These are phyloP conservation scores for Ambrosia hybrid DNA, from an alignment of 140 eudicot genomes.

Conservation along the genomic window DNA sequence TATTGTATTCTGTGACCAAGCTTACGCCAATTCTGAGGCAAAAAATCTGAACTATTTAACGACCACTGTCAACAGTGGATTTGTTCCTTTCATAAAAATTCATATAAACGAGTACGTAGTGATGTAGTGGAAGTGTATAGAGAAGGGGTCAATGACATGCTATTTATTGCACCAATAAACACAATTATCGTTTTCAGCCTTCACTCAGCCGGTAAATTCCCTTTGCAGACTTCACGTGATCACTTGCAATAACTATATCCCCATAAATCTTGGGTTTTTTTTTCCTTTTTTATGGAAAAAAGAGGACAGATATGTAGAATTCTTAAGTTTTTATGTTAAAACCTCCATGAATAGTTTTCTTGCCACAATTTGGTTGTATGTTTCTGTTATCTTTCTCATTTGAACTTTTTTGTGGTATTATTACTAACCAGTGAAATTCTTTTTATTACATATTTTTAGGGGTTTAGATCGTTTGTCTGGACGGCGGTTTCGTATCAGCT, in stretches of 20 bases:
- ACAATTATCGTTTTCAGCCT: not conserved
- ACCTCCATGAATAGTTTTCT: not conserved
- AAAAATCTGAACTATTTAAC: not conserved
- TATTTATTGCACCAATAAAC: constrained; percentile 4
- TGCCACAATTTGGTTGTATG: constrained; percentile 10
- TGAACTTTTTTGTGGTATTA: constrained; percentile 12
- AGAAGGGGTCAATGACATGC: constrained; percentile 3
- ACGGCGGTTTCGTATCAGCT: constrained; percentile 94
- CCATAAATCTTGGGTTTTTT: not conserved
- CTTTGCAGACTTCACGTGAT: not conserved
- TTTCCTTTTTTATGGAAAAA: not conserved
- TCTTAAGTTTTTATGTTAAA: not conserved
- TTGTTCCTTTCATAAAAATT: not conserved
- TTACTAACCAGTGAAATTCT: constrained; percentile 25
- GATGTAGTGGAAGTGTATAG: not conserved
- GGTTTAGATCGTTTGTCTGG: constrained; percentile 97
- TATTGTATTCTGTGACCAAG: not conserved
- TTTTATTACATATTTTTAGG: constrained; percentile 38
- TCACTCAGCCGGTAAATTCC: not conserved
- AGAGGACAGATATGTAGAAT: not conserved
- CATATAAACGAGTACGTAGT: not conserved
- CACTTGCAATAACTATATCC: not conserved
- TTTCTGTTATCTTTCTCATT: constrained; percentile 14
- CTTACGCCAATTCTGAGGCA: not conserved
- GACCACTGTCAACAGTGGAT: not conserved